Conservation (phyloP, 2,329 filamentous ascomycete species). For the Byssoonygena ceratinophila region DNA sequence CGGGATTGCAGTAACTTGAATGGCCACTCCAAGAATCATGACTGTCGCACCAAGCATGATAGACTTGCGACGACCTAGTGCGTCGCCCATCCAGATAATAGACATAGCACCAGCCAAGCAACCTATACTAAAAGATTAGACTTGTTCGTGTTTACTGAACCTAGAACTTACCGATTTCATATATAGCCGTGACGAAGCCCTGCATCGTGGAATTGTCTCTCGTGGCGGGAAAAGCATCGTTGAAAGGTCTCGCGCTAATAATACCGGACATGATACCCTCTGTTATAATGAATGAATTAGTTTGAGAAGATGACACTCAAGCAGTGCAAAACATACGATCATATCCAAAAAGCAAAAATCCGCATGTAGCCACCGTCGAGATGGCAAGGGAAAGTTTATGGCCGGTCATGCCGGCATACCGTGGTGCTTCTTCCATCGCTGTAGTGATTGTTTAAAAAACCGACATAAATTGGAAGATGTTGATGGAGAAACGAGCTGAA, state of each 20-base stretch:
- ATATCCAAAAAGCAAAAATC: slow-evolving; percentile 49
- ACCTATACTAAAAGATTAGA: slow-evolving; percentile 14
- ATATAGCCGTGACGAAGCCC: slow-evolving; percentile 42
- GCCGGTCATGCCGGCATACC: slow-evolving; percentile 44
- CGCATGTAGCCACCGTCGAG: slow-evolving; percentile 51
- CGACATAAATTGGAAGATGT: neutral
- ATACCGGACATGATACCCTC: slow-evolving; percentile 23
- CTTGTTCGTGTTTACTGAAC: neutral
- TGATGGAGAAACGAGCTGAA: neutral
- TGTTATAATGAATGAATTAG: neutral
- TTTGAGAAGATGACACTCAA: neutral
- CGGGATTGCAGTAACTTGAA: slow-evolving; percentile 17
- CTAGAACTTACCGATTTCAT: slow-evolving; percentile 31
- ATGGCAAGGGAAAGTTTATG: slow-evolving; percentile 47
- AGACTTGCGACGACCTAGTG: slow-evolving; percentile 27
- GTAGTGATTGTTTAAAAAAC: neutral
- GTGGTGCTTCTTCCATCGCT: slow-evolving; percentile 20
- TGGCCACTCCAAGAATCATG: slow-evolving; percentile 23
- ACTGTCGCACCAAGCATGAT: slow-evolving; percentile 47
- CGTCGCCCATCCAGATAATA: slow-evolving; percentile 21
- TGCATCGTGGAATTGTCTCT: slow-evolving; percentile 33
- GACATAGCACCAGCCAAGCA: slow-evolving; percentile 25
- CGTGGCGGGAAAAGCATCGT: slow-evolving; percentile 15
- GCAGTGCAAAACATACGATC: slow-evolving; percentile 31
- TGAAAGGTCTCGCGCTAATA: slow-evolving; percentile 19